phyloP scores from a whole-genome alignment of 768 basidiomycete species.

The Suillus placidus region DNA sequence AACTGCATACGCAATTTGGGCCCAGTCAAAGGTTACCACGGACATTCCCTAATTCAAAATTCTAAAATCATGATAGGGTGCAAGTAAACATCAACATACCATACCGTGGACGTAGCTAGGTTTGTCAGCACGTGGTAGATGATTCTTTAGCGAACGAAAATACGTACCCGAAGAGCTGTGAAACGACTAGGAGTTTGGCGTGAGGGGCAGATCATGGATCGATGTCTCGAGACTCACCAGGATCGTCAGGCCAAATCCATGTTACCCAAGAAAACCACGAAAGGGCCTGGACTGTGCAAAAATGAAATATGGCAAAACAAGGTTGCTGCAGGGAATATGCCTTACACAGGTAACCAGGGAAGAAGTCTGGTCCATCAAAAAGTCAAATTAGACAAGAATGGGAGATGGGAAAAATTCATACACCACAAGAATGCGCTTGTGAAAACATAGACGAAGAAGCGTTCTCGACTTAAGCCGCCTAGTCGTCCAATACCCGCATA shows the following conservation, averaged over 20 bases:
- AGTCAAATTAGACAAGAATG: not conserved
- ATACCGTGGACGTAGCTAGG: slow-evolving; percentile 44
- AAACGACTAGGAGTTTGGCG: slow-evolving; percentile 35
- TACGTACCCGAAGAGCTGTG: slow-evolving; percentile 51
- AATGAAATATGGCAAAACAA: slow-evolving; percentile 22
- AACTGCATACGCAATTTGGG: slow-evolving; percentile 52
- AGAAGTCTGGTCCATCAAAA: slow-evolving; percentile 34
- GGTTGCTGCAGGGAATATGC: not conserved
- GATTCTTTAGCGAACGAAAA: not conserved
- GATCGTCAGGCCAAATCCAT: slow-evolving; percentile 52
- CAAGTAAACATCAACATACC: slow-evolving; percentile 31
- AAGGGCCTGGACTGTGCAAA: slow-evolving; percentile 44
- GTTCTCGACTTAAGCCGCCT: slow-evolving; percentile 70
- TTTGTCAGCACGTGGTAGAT: slow-evolving; percentile 13
- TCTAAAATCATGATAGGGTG: not conserved
- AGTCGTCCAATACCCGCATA: slow-evolving; percentile 65
- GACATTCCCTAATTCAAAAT: slow-evolving; percentile 56
- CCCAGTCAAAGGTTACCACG: slow-evolving; percentile 81
- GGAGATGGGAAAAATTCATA: slow-evolving; percentile 28
- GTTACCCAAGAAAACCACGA: slow-evolving; percentile 64
- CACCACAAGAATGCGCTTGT: slow-evolving; percentile 62
- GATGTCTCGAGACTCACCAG: slow-evolving; percentile 40
- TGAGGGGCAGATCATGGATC: slow-evolving; percentile 23
- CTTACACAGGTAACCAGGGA: slow-evolving; percentile 50
- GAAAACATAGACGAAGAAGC: slow-evolving; percentile 75